phyloP scores from a whole-genome alignment of 495 filamentous ascomycete genomes.

The Neurospora sp. region DNA sequence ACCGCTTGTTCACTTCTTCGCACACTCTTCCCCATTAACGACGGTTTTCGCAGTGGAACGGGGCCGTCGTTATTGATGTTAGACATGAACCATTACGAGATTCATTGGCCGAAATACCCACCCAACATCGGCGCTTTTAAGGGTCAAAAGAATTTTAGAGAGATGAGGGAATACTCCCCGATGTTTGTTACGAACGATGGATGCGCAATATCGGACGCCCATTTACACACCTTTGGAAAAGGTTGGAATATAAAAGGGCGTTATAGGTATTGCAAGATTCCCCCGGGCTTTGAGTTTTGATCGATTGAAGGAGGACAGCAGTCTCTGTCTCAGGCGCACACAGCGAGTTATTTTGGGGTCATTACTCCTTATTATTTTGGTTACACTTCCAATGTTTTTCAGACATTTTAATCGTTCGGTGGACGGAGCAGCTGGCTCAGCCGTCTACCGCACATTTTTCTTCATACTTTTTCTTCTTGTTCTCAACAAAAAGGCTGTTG shows the following conservation, averaged over 20 bases:
- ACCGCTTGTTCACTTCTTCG: constrained; percentile 20
- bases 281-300: not conserved
- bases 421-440: not conserved
- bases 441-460: not conserved
- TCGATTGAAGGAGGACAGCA: not conserved
- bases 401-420: not conserved
- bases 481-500: not conserved
- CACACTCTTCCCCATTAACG: constrained; percentile 28
- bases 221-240: not conserved
- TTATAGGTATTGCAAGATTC: not conserved
- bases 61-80: constrained; percentile 26
- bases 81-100: constrained; percentile 27
- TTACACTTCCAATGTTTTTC: not conserved
- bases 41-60: constrained; percentile 24
- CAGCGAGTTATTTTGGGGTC: not conserved
- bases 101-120: constrained; percentile 11
- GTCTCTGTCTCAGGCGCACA: not conserved
- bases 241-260: not conserved
- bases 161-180: constrained; percentile 5
- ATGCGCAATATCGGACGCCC: not conserved
- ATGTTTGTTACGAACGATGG: constrained; percentile 7
- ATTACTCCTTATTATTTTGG: not conserved
- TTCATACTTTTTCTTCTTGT: not conserved
- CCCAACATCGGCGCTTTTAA: constrained; percentile 8
- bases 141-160: constrained; percentile 5